Percentiles rank a stretch among this genome's conserved stretches.
phyloP scores from a whole-genome alignment of 1,139 yeast genomes.

The Debaryomyces subglobosus region DNA sequence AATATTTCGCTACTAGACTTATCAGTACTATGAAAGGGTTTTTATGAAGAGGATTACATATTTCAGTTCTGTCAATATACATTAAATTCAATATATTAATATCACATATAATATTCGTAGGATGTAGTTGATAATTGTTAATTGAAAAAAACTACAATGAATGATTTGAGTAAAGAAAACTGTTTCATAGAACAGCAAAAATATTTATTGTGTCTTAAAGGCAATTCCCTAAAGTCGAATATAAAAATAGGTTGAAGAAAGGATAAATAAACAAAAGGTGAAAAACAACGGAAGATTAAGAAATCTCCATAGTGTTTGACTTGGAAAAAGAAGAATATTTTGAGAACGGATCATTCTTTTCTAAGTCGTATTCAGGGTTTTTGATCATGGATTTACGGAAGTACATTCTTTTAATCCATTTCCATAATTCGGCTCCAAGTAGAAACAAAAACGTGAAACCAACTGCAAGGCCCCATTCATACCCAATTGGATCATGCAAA shows the following conservation, averaged over 20 bases:
- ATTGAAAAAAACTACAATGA: background rate
- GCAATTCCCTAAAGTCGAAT: background rate
- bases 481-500: conserved; percentile 70
- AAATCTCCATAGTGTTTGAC: conserved; percentile 34
- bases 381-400: conserved; percentile 44
- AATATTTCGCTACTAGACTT: background rate
- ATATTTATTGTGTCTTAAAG: background rate
- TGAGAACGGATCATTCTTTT: conserved; percentile 58
- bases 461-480: conserved; percentile 83
- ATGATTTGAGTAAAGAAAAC: background rate
- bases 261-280: background rate
- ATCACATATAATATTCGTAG: background rate
- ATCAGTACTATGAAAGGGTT: background rate
- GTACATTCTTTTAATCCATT: conserved; percentile 64
- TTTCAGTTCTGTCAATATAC: background rate
- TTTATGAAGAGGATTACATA: background rate
- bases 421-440: conserved; percentile 66
- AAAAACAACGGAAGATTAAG: background rate
- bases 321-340: conserved; percentile 57
- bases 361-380: conserved; percentile 63
- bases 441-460: conserved; percentile 66
- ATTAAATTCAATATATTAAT: background rate
- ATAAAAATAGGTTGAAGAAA: background rate
- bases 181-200: background rate
- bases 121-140: background rate